Percentiles rank a stretch among this genome's conserved stretches.
These are phyloP conservation scores for Garcia nutans DNA, from an alignment of 345 rosid genomes.

Conservation along the genomic window DNA sequence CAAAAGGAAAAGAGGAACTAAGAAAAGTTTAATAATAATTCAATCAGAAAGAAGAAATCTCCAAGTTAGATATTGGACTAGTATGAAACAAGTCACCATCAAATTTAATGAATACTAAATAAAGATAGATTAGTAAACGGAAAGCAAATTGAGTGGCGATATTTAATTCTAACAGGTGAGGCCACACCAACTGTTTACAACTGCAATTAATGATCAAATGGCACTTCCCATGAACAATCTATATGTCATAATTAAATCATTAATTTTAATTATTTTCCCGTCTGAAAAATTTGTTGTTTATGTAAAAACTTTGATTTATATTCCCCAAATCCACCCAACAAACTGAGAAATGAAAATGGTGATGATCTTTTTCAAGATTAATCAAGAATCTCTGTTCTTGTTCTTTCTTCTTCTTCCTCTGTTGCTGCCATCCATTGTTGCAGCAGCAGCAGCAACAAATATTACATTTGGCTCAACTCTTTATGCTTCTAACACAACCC, in stretches of 20 bases:
- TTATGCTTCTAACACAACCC: slow-evolving; percentile 34
- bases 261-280: too few species aligned
- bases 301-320: neutral
- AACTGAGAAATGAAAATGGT: neutral
- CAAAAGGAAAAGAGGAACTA: neutral
- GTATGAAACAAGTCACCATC: neutral
- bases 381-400: neutral
- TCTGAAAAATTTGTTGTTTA: too few species aligned
- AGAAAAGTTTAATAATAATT: neutral
- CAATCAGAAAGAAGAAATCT: neutral
- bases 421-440: slow-evolving; percentile 3
- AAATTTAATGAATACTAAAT: neutral
- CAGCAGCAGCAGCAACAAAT: neutral
- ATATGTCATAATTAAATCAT: too few species aligned
- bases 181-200: neutral
- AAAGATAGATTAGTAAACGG: neutral
- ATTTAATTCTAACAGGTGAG: neutral
- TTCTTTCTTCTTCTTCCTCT: neutral
- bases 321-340: neutral
- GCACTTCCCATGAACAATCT: neutral
- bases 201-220: neutral
- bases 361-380: neutral
- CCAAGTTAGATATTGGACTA: neutral
- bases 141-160: neutral
- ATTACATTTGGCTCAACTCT: slow-evolving; percentile 43